Percentiles rank a stretch among this genome's conserved stretches.
Evolutionary conservation across 208 protist genomes (phyloP).

Genomic region (Wallacemonas sp.): DNA sequence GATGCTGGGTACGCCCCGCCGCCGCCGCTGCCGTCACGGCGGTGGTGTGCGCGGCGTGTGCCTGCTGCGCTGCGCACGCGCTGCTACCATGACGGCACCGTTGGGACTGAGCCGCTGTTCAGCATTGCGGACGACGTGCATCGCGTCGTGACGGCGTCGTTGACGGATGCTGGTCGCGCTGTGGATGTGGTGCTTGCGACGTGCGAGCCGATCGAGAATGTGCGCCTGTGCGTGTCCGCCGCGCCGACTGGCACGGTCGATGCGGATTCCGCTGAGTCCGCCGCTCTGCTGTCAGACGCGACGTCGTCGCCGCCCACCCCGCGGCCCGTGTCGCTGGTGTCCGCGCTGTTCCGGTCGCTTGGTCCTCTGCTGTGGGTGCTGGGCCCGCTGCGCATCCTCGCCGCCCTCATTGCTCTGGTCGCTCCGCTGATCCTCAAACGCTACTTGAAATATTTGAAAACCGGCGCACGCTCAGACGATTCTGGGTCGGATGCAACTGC

Average conservation of each 20-base stretch:
- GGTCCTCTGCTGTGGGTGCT: constrained; percentile 28
- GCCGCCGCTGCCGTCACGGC: constrained; percentile 13
- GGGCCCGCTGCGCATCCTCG: constrained; percentile 40
- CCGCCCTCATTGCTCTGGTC: constrained; percentile 41
- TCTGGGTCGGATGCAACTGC: background rate
- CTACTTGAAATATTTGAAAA: constrained; percentile 26
- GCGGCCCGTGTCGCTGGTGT: constrained; percentile 28
- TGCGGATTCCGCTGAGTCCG: too few relatives aligned
- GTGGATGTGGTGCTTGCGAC: constrained; percentile 18
- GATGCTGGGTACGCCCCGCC: constrained; percentile 19
- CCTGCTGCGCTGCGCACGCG: background rate
- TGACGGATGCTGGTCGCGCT: background rate
- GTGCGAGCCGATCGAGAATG: constrained; percentile 25
- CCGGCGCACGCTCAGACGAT: constrained; percentile 10
- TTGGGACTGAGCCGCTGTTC: constrained; percentile 37
- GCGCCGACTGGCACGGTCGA: too few relatives aligned
- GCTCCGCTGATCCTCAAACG: constrained; percentile 47
- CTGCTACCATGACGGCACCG: constrained; percentile 25
- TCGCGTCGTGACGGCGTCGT: background rate
- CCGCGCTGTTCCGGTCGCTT: constrained; percentile 35
- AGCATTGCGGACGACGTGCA: background rate
- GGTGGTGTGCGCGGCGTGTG: background rate
- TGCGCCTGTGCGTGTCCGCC: constrained; percentile 11
- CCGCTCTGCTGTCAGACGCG: background rate
- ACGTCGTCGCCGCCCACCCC: constrained; percentile 2